Percentiles rank a stretch among this genome's conserved stretches.
phyloP scores from a whole-genome alignment of 805 yeast genomes.

The Lipomyces yamadae region DNA sequence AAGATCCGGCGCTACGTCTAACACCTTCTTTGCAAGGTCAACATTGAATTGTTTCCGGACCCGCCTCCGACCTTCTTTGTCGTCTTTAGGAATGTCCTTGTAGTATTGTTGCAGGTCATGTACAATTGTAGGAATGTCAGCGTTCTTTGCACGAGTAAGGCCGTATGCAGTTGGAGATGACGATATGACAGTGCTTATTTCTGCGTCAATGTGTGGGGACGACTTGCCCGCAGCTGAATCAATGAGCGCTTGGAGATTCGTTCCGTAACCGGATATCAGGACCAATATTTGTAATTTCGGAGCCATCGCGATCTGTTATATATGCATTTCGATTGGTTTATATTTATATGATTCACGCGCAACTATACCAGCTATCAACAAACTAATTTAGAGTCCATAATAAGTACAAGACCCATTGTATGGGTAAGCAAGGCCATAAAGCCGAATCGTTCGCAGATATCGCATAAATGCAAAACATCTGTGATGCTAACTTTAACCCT shows the following conservation, averaged over 20 bases:
- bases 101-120: slow-evolving; percentile 78
- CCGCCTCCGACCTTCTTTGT: slow-evolving; percentile 57
- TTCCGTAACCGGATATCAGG: slow-evolving; percentile 91
- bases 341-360: no score
- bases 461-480: not conserved
- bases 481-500: not conserved
- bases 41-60: slow-evolving; percentile 75
- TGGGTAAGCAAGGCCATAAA: not conserved
- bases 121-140: slow-evolving; percentile 67
- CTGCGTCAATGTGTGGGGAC: slow-evolving; percentile 45
- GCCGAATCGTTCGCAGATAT: not conserved
- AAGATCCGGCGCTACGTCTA: slow-evolving; percentile 73
- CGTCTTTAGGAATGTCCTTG: slow-evolving; percentile 72
- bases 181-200: slow-evolving; percentile 79
- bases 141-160: slow-evolving; percentile 72
- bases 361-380: no score
- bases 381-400: no score
- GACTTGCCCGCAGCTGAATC: slow-evolving; percentile 49
- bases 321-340: not conserved
- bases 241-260: slow-evolving; percentile 93
- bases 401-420: not conserved
- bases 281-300: slow-evolving; percentile 55
- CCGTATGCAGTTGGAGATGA: slow-evolving; percentile 90
- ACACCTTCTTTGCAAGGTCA: slow-evolving; percentile 73
- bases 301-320: not conserved